A percentile compares a stretch with the other conserved stretches of the same genome.
Conservation (phyloP, 352 stramenopile species). For the Hyphochytrium catenoides region DNA sequence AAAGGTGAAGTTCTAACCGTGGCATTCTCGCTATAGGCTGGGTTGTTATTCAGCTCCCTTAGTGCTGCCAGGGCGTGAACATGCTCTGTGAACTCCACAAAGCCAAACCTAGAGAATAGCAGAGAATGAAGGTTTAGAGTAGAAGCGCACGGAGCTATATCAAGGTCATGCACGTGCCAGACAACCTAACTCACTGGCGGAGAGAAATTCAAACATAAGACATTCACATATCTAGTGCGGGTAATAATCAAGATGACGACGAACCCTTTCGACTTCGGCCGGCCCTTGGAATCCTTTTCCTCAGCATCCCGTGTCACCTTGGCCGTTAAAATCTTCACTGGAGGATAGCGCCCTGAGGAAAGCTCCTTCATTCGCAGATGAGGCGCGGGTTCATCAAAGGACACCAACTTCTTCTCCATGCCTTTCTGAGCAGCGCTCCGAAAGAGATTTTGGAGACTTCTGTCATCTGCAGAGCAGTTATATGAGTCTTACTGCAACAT, state of each 20-base stretch:
- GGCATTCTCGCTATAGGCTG: slow-evolving; percentile 44
- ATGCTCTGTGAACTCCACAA: slow-evolving; percentile 94
- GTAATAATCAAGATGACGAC: too few species aligned
- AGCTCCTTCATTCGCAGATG: too few species aligned
- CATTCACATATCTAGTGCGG: too few species aligned
- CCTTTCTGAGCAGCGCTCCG: slow-evolving; percentile 39
- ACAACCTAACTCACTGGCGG: too few species aligned
- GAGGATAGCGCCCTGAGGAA: slow-evolving; percentile 35
- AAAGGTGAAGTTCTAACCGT: not conserved
- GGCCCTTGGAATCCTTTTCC: too few species aligned
- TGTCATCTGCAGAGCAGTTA: slow-evolving; percentile 43
- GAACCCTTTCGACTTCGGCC: too few species aligned
- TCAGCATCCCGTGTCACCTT: too few species aligned
- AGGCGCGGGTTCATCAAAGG: slow-evolving; percentile 47
- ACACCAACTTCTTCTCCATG: slow-evolving; percentile 38
- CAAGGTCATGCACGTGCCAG: too few species aligned
- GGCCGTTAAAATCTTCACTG: too few species aligned
- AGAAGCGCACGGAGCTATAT: too few species aligned
- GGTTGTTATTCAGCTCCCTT: slow-evolving; percentile 91
- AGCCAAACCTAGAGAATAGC: slow-evolving; percentile 68
- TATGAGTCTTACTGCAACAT: not conserved
- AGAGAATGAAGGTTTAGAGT: too few species aligned
- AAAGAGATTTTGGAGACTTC: slow-evolving; percentile 66
- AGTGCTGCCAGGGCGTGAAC: slow-evolving; percentile 83
- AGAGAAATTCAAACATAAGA: too few species aligned